Evolutionary conservation across 179 eudicot genomes (phyloP).

Genomic region (Silene noctiflora): DNA sequence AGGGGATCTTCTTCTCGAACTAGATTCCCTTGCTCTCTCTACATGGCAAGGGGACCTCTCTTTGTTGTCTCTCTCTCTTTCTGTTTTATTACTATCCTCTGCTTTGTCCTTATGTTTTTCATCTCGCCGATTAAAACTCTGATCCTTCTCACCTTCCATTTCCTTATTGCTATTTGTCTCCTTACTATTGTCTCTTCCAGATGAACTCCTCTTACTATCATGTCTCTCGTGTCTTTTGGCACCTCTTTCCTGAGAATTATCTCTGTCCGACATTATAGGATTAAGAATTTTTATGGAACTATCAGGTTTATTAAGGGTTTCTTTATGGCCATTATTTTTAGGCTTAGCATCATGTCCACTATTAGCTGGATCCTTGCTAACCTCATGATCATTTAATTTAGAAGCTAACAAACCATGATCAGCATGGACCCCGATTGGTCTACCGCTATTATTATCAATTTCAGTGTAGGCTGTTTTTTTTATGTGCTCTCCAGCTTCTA

Average conservation of each 20-base stretch:
- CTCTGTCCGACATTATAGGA: constrained; percentile 32
- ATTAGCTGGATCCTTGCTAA: constrained; percentile 24
- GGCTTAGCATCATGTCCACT: constrained; percentile 24
- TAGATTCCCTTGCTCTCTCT: constrained; percentile 55
- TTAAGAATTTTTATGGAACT: constrained; percentile 25
- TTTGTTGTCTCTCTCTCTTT: constrained; percentile 48
- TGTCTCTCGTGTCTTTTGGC: constrained; percentile 40
- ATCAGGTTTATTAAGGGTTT: constrained; percentile 32
- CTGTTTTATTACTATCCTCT: constrained; percentile 34
- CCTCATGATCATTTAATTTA: constrained; percentile 24
- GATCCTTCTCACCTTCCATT: constrained; percentile 42
- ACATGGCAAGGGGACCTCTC: constrained; percentile 45
- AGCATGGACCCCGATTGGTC: constrained; percentile 27
- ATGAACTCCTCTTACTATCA: constrained; percentile 47
- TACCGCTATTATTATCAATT: constrained; percentile 25
- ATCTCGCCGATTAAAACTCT: constrained; percentile 42
- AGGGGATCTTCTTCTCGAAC: constrained; percentile 50
- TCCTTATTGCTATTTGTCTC: constrained; percentile 41
- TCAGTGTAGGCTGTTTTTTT: constrained; percentile 24
- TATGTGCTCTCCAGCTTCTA: constrained; percentile 24
- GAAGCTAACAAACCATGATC: constrained; percentile 20
- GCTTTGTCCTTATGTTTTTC: constrained; percentile 47
- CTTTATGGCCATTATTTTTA: constrained; percentile 28
- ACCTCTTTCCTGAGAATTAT: constrained; percentile 42
- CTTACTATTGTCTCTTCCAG: constrained; percentile 32